Evolutionary conservation across 2,329 filamentous ascomycete genomes (phyloP), one percentile per base, ranked within the genome.

Genomic region (Penicillium sp.): DNA sequence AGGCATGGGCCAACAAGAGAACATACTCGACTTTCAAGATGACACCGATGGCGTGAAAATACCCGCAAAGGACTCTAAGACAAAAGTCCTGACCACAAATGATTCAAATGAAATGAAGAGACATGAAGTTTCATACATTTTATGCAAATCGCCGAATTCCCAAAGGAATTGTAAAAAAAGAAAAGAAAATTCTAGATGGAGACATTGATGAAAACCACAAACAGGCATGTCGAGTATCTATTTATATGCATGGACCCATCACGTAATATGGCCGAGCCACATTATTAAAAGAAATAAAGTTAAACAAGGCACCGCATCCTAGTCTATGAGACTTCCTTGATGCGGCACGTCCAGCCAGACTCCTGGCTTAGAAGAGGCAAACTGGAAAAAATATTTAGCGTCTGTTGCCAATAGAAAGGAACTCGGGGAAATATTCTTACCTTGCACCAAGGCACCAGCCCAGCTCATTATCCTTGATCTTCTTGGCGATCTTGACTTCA

Each of bases 381-480:
- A 77, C 89, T 94, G 41, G 23, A 23, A 45, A 14, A 39, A 33
- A 3, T 34, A n/a, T 38, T 61, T 47, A 63, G 60, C 39, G 53
- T 47, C 36, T 33, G 17, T 9, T 17, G 9, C 16, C 11, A 17
- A 29, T n/a, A n/a, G 2, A 13, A 0, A 13, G 19, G 21, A 27
- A 15, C 20, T 30, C 14, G n/a, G 33, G 4, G 20, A 39, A n/a
- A 27, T 27, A n/a, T 23, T 6, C 83, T 72, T 74, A 93, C 87
- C 88, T 95, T 51, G 93, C 93, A 67, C 93, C 93, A 60, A 98
- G 76, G 72, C 91, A 97, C 93, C 93, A 98, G 26, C 93, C 93
- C 58, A 98, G 72, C 73, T 98, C 94, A 66, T 96, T 96, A 41
- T 83, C 83, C 73, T 94, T 91, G 62, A 98, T 94, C 78, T 96